phyloP scores from a whole-genome alignment of 129 eudicot species.

The Tanacetum coccineum region DNA sequence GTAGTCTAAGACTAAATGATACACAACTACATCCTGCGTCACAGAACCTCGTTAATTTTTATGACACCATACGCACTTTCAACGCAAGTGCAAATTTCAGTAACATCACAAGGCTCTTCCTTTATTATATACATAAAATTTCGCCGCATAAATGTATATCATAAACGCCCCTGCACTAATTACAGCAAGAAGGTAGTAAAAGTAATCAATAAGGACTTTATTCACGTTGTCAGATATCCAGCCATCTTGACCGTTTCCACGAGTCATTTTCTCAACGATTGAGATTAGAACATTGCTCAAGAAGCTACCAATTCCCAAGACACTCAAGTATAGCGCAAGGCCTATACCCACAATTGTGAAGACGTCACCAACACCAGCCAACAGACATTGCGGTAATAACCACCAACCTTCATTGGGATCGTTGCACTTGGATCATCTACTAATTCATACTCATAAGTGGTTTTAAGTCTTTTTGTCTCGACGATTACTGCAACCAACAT shows the following conservation, averaged over 20 bases:
- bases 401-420: slow-evolving; percentile 61
- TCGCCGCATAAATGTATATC: too few relatives aligned
- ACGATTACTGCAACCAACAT: slow-evolving; percentile 50
- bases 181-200: slow-evolving; percentile 5
- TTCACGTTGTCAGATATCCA: slow-evolving; percentile 53
- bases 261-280: slow-evolving; percentile 26
- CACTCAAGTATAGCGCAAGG: slow-evolving; percentile 42
- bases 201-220: slow-evolving; percentile 49
- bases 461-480: slow-evolving; percentile 45
- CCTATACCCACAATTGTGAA: slow-evolving; percentile 49
- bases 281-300: slow-evolving; percentile 55
- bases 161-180: too few relatives aligned
- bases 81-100: too few relatives aligned
- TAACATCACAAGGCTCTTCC: too few relatives aligned
- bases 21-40: too few relatives aligned
- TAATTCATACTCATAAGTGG: slow-evolving; percentile 36
- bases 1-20: too few relatives aligned
- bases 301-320: slow-evolving; percentile 47
- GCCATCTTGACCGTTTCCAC: slow-evolving; percentile 25
- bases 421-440: slow-evolving; percentile 29
- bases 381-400: slow-evolving; percentile 45
- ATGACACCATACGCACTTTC: too few relatives aligned
- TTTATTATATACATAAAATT: too few relatives aligned
- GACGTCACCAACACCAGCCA: slow-evolving; percentile 40
- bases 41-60: too few relatives aligned